These are phyloP conservation scores for Solanum verrucosum DNA, from an alignment of 257 asterid genomes.

Conservation along the genomic window DNA sequence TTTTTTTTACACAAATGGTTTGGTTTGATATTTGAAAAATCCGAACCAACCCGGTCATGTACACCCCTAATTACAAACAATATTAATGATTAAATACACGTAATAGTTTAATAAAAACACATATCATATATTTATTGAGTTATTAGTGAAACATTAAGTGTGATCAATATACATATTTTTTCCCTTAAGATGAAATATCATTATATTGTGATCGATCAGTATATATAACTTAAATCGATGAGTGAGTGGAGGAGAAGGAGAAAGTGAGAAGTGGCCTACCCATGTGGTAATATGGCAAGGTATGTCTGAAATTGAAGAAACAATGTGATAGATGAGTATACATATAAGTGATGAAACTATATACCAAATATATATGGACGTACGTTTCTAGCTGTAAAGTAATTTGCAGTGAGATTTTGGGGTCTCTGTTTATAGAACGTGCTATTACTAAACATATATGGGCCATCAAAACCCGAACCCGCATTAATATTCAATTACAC, in stretches of 20 bases:
- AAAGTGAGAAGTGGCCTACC: not conserved
- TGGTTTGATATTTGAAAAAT: too few species aligned
- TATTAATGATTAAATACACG: not conserved
- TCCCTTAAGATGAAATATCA: not conserved
- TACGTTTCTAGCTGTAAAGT: not conserved
- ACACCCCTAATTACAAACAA: too few species aligned
- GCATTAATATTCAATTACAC: not conserved
- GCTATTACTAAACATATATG: not conserved
- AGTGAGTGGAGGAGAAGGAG: not conserved
- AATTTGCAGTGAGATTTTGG: not conserved
- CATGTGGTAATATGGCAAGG: not conserved
- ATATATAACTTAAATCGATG: not conserved
- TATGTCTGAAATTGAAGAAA: not conserved
- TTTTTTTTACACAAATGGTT: too few species aligned
- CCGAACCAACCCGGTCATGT: too few species aligned
- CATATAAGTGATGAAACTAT: not conserved
- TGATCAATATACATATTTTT: too few species aligned
- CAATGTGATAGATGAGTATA: not conserved
- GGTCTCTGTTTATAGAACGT: not conserved
- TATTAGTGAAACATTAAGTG: not conserved
- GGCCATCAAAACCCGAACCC: not conserved
- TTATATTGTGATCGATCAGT: too few species aligned
- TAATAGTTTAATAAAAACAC: too few species aligned
- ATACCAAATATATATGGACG: not conserved
- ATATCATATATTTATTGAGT: too few species aligned